Evolutionary conservation across 805 yeast genomes (phyloP), one percentile per base, ranked within the genome.

Genomic region (Cyberlindnera saturnus): DNA sequence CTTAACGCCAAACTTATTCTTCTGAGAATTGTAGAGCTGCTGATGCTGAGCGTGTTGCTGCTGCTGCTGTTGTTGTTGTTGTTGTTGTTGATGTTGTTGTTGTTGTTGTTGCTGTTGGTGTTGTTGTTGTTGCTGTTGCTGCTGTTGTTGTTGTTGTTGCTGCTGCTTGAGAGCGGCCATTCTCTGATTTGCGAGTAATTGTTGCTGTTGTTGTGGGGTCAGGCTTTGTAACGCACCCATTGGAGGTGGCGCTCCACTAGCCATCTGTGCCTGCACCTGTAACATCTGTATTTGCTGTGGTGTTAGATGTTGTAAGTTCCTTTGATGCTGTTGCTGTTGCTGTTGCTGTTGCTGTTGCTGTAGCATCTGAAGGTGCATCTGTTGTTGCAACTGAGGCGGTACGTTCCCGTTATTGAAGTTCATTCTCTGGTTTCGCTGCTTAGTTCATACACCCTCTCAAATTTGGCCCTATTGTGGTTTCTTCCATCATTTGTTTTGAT

Each of bases 51-150:
- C 23, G 23, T 17, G 18, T 4, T 17, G 18, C 23, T 19, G 31
- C 33, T 11, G 19, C 5, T 36, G 38, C 13, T 23, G 34, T 8
- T 30, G 40, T 17, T 42, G 39, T 48, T 68, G 74, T 3, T 72
- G 70, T 51, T 68, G 74, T 48, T 57, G 65, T 59, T 51, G 56
- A 35, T 48, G 59, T 32, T 42, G 50, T 41, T 47, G 48, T 32
- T 43, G 50, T 28, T 46, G 55, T 16, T 46, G 50, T 40, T 43
- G 51, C n/a, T 49, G 52, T 35, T 43, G 52, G n/a, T 45, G 48
- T 8, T 47, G 54, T 29, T 49, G 55, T 14, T 44, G 50, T 18
- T 30, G 49, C 41, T 36, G 51, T 46, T 40, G 53, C 38, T 34
- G 48, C 38, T 32, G 34, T 30, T 40, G 48, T 16, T 45, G 49